Evolutionary conservation across 2,329 filamentous ascomycete genomes (phyloP), one percentile per base, ranked within the genome.

Genomic region (Epicoccum sorghinum): DNA sequence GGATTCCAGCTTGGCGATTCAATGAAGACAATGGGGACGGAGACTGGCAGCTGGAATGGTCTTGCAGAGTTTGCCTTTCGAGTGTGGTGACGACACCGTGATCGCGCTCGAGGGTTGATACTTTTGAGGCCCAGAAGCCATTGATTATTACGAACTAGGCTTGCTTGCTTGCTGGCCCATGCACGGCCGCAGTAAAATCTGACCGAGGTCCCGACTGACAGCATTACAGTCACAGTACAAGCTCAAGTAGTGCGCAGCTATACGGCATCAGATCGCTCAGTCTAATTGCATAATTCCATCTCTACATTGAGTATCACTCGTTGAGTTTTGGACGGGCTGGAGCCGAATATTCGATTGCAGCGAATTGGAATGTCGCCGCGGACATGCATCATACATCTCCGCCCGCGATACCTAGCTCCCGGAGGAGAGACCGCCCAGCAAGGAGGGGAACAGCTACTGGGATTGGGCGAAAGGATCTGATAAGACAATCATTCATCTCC

Each of bases 1-100:
- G 51, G 68, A 68, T 68, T 71, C 70, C 73, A 74, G 72, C 29
- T 66, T 72, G 59, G 68, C 65, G 67, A 62, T 59, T 64, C 63
- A 47, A 14, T 7, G 24, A 18, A 22, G 13, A 44, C 37, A 42
- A 37, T 39, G 13, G 39, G 44, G 45, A 36, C n/a, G 53, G 42
- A 25, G 40, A 33, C 35, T n/a, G 40, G 24, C 27, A 53, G 52
- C 51, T 46, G 41, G 29, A 33, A 38, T 45, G 37, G 52, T 51
- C 23, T 59, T 46, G 50, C 42, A 18, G 22, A 25, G n/a, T 30
- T 47, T 36, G 37, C 13, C 22, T 13, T 24, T 25, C 37, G 45
- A 61, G 52, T 45, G 49, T 55, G 57, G 54, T 52, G 59, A 51
- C 55, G 60, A 32, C 30, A 48, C 48, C 40, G 52, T 54, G 57